Conservation (phyloP, 257 asterid species). For the Cordia subcordata region DNA sequence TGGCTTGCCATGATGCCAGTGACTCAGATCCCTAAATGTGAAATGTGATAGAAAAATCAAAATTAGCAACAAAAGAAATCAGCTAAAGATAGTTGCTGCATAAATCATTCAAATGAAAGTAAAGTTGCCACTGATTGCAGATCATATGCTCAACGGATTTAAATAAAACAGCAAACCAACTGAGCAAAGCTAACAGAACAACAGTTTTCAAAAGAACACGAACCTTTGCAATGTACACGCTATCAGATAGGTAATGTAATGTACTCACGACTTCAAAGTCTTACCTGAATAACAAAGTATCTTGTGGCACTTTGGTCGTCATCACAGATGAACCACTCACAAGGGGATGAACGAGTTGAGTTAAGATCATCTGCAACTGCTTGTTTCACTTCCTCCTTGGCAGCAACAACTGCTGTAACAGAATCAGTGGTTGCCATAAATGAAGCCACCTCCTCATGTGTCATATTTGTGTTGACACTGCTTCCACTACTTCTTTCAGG, state of each 20-base stretch:
- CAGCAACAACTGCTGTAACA: conserved; percentile 91
- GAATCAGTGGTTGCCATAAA: conserved; percentile 85
- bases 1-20: conserved; percentile 95
- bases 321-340: conserved; percentile 94
- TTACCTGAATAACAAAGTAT: conserved; percentile 85
- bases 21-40: conserved; percentile 83
- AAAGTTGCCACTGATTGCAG: too few relatives aligned
- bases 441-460: conserved; percentile 56
- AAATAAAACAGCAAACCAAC: too few relatives aligned
- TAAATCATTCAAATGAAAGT: neutral
- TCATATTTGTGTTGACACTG: conserved; percentile 17
- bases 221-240: too few relatives aligned
- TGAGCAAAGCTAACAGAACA: too few relatives aligned
- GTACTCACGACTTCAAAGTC: neutral
- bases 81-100: neutral
- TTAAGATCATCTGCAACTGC: conserved; percentile 95
- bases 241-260: too few relatives aligned
- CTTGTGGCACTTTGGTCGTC: conserved; percentile 75
- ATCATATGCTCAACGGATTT: too few relatives aligned
- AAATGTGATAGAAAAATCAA: neutral
- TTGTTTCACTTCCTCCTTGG: conserved; percentile 94
- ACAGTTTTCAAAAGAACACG: too few relatives aligned
- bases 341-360: conserved; percentile 68
- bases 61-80: conserved; percentile 3
- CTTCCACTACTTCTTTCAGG: conserved; percentile 15